A percentile compares a stretch with the other conserved stretches of the same genome.
These are phyloP conservation scores for Cryptomeria japonica DNA, from an alignment of 75 land plant species.

Conservation along the genomic window DNA sequence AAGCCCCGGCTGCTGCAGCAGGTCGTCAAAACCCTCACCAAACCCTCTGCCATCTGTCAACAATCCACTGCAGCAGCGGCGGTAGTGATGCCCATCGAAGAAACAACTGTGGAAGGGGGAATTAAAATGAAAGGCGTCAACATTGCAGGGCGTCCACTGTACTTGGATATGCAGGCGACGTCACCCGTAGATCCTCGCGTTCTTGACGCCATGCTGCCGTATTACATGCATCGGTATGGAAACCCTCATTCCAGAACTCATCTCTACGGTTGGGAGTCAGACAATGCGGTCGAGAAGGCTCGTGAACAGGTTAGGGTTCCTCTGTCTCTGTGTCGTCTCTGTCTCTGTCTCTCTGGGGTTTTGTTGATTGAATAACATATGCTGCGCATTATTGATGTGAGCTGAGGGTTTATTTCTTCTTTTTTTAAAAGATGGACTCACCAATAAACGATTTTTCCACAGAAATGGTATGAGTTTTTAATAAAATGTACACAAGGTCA, in stretches of 20 bases:
- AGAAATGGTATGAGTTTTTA: too few relatives aligned
- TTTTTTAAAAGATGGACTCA: too few relatives aligned
- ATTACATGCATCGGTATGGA: slow-evolving; percentile 72
- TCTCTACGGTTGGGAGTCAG: slow-evolving; percentile 95
- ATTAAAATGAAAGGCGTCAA: slow-evolving; percentile 75
- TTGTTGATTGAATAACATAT: background rate
- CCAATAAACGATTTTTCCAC: too few relatives aligned
- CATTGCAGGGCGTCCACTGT: slow-evolving; percentile 90
- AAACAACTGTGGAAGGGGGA: background rate
- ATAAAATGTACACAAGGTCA: too few relatives aligned
- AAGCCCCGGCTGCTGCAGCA: background rate
- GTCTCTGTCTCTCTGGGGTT: background rate
- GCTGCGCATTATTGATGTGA: background rate
- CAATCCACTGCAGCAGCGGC: slow-evolving; percentile 9
- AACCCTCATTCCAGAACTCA: slow-evolving; percentile 98
- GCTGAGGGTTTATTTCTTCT: too few relatives aligned
- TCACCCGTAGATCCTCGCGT: slow-evolving; percentile 96
- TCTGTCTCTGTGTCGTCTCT: too few relatives aligned
- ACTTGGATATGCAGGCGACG: slow-evolving; percentile 98
- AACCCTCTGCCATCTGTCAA: background rate
- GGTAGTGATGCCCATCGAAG: background rate
- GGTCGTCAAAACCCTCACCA: background rate
- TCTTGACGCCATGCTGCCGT: slow-evolving; percentile 93
- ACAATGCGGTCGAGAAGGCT: slow-evolving; percentile 88
- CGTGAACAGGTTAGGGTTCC: slow-evolving; percentile 26